A percentile compares a stretch with the other conserved stretches of the same genome.
Conservation (phyloP, 2,329 filamentous ascomycete species). For the Nemania abortiva region DNA sequence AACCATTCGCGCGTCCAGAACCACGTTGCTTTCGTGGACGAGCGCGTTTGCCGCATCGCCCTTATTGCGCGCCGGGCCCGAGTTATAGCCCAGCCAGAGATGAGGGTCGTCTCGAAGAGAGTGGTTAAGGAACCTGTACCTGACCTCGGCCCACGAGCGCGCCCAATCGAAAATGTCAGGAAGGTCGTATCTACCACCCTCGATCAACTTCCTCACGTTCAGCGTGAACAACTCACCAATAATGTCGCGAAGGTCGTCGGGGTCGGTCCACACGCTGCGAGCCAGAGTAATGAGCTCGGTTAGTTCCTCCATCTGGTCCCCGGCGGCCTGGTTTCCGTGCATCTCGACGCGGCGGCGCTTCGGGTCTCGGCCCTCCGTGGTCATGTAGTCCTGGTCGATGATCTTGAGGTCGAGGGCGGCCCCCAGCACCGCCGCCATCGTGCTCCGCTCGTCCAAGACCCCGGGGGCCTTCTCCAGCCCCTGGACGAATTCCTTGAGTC, state of each 20-base stretch:
- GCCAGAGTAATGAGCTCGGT: constrained; percentile 16
- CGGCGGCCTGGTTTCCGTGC: neutral
- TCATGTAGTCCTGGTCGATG: constrained; percentile 22
- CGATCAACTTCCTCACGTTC: neutral
- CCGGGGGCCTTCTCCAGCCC: neutral
- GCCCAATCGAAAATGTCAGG: constrained; percentile 21
- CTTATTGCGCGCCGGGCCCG: neutral
- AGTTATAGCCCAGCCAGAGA: neutral
- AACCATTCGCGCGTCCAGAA: constrained; percentile 10
- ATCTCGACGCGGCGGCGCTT: constrained; percentile 16
- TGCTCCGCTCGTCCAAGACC: neutral
- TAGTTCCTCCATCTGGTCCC: neutral
- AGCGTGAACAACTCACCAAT: constrained; percentile 4
- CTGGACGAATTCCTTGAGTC: neutral
- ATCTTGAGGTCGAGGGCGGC: neutral
- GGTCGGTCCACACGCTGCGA: constrained; percentile 9
- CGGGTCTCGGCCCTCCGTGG: neutral
- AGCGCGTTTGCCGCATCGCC: constrained; percentile 23
- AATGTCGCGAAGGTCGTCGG: neutral
- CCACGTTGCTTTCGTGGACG: constrained; percentile 28
- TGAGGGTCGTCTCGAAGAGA: constrained; percentile 19
- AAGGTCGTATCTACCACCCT: neutral
- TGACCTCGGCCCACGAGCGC: constrained; percentile 10
- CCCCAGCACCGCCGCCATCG: neutral
- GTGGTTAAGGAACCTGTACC: constrained; percentile 32